phyloP scores from a whole-genome alignment of 2,329 filamentous ascomycete genomes.

The Xylariaceae sp. region DNA sequence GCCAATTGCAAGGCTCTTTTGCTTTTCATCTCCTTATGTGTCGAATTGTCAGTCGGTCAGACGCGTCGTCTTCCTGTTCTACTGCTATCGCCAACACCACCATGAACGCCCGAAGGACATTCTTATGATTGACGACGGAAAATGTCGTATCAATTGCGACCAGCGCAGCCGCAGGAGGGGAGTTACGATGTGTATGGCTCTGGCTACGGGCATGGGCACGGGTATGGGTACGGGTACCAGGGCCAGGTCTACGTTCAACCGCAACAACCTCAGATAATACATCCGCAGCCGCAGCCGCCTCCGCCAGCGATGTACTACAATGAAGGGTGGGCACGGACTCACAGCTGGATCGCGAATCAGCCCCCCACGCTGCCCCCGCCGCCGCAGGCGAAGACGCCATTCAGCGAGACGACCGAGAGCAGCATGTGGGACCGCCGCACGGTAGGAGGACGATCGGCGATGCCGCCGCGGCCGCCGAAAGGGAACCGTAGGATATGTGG shows the following conservation, averaged over 20 bases:
- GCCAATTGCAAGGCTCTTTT: background rate
- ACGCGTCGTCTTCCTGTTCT: background rate
- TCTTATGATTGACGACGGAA: conserved; percentile 1
- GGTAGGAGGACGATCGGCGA: conserved; percentile 3
- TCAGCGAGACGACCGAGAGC: conserved; percentile 10
- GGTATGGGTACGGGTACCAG: conserved; percentile 1
- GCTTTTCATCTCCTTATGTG: conserved; percentile 11
- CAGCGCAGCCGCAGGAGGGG: conserved; percentile 12
- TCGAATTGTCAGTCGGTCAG: conserved; percentile 6
- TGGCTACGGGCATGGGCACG: background rate
- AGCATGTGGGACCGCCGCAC: conserved; percentile 16
- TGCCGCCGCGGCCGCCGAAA: conserved; percentile 10
- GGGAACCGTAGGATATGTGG: conserved; percentile 32
- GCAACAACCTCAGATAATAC: conserved; percentile 9
- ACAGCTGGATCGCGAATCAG: conserved; percentile 26
- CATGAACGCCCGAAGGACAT: conserved; percentile 14
- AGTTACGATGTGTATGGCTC: conserved; percentile 8
- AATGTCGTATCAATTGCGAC: conserved; percentile 29
- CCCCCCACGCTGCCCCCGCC: conserved; percentile 18
- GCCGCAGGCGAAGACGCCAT: conserved; percentile 19
- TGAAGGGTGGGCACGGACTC: conserved; percentile 18
- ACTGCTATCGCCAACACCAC: conserved; percentile 1
- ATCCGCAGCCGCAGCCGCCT: conserved; percentile 7
- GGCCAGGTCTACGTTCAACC: conserved; percentile 4
- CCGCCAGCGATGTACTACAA: conserved; percentile 6